These are phyloP conservation scores for Sequoiadendron giganteum DNA, from an alignment of 75 land plant species.

Conservation along the genomic window DNA sequence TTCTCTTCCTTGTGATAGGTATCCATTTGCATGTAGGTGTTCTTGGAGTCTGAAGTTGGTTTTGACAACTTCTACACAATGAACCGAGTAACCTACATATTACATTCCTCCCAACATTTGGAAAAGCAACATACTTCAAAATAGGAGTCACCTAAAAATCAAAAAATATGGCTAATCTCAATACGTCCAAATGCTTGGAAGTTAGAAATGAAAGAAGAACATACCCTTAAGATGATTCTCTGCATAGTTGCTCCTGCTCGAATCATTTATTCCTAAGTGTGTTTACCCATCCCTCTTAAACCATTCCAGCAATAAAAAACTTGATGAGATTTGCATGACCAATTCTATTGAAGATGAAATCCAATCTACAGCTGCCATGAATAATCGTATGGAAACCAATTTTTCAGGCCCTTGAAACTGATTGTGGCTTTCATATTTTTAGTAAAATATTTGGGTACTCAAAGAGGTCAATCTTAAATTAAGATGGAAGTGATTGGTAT, in stretches of 20 bases:
- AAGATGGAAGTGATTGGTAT: too few relatives aligned
- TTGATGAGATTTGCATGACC: neutral
- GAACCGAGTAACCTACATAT: neutral
- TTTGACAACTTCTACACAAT: too few relatives aligned
- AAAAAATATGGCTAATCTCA: neutral
- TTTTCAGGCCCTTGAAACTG: too few relatives aligned
- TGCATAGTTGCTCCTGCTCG: neutral
- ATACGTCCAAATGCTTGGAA: neutral
- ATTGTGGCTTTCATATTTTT: neutral
- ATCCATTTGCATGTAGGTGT: too few relatives aligned
- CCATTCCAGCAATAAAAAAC: neutral
- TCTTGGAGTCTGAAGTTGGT: too few relatives aligned
- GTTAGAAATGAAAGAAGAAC: neutral
- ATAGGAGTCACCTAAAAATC: neutral
- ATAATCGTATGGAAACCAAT: neutral
- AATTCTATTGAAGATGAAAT: neutral
- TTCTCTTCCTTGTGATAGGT: too few relatives aligned
- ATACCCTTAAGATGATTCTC: neutral
- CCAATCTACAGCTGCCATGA: neutral
- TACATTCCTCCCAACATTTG: neutral
- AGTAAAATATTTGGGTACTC: neutral
- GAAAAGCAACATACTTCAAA: neutral
- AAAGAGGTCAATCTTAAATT: too few relatives aligned
- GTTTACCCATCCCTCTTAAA: neutral
- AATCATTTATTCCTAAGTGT: neutral